Percentiles rank a stretch among this genome's conserved stretches.
Conservation (phyloP, 2,329 filamentous ascomycete genomes). For the Fusarium sambucinum region DNA sequence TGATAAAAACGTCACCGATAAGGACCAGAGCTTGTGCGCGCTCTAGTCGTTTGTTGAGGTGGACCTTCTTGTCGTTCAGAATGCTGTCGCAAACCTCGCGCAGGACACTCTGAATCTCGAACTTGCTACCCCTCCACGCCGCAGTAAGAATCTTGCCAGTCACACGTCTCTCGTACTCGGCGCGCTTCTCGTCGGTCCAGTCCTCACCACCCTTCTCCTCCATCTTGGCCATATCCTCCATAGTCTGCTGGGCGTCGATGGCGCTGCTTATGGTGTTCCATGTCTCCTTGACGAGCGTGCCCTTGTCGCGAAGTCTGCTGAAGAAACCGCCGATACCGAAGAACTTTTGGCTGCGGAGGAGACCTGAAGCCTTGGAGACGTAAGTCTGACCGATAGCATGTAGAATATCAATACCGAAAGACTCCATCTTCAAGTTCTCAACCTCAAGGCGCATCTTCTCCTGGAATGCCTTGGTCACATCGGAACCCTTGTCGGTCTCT, state of each 20-base stretch:
- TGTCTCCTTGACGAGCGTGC: constrained; percentile 95
- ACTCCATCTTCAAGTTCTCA: constrained; percentile 99
- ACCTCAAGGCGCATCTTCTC: constrained; percentile 95
- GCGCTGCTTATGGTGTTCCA: constrained; percentile 98
- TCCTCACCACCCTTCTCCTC: constrained; percentile 96
- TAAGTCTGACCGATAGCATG: constrained; percentile 96
- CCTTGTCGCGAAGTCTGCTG: constrained; percentile 93
- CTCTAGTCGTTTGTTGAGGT: constrained; percentile 87
- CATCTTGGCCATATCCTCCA: constrained; percentile 98
- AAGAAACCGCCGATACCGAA: constrained; percentile 97
- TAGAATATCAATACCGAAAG: constrained; percentile 94
- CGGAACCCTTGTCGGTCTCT: constrained; percentile 89
- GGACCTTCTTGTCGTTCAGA: constrained; percentile 81
- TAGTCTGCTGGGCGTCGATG: constrained; percentile 96
- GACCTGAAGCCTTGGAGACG: constrained; percentile 84
- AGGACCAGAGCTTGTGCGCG: constrained; percentile 90
- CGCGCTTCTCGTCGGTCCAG: constrained; percentile 97
- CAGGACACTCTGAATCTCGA: constrained; percentile 96
- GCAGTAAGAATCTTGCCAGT: constrained; percentile 98
- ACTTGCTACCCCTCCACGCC: constrained; percentile 95
- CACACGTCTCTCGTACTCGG: constrained; percentile 93
- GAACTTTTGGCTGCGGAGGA: constrained; percentile 96
- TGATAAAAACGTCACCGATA: constrained; percentile 88
- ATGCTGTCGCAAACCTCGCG: constrained; percentile 94
- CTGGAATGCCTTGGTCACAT: constrained; percentile 90